Percentiles rank a stretch among this genome's conserved stretches.
Evolutionary conservation across 345 rosid species (phyloP).

Genomic region (Salix suchowensis): DNA sequence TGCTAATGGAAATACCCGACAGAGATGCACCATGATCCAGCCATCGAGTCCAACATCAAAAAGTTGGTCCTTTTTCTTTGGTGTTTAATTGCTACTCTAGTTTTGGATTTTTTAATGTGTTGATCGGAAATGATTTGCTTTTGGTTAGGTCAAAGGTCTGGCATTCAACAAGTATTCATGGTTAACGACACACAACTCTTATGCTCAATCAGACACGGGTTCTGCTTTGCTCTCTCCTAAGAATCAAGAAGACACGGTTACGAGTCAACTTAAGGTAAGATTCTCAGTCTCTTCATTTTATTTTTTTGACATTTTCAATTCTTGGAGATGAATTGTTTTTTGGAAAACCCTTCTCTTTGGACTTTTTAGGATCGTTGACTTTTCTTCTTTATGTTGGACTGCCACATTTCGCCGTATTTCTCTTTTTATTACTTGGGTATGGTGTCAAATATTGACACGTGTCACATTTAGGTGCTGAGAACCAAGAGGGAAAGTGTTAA

Average conservation of each 20-base stretch:
- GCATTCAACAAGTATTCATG: slow-evolving; percentile 84
- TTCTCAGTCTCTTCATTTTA: slow-evolving; percentile 5
- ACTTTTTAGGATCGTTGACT: not conserved
- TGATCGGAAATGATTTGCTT: slow-evolving; percentile 1
- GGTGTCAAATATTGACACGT: not conserved
- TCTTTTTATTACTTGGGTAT: not conserved
- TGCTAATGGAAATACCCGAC: slow-evolving; percentile 62
- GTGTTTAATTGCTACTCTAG: not conserved
- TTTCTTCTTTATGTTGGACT: not conserved
- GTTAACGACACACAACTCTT: slow-evolving; percentile 93
- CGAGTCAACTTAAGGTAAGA: slow-evolving; percentile 69
- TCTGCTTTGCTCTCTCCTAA: slow-evolving; percentile 39
- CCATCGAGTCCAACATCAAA: slow-evolving; percentile 72
- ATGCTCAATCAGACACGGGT: slow-evolving; percentile 50
- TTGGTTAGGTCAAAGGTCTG: slow-evolving; percentile 69
- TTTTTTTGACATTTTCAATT: not conserved
- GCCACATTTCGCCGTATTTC: not conserved
- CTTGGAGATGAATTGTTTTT: no score
- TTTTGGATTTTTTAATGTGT: not conserved
- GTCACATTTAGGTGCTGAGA: not conserved
- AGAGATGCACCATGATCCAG: slow-evolving; percentile 65
- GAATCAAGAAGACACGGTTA: slow-evolving; percentile 84
- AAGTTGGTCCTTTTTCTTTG: slow-evolving; percentile 32
- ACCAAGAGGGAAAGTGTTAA: not conserved
- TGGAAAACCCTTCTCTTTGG: not conserved